phyloP scores from a whole-genome alignment of 225 moss, liverwort and hornwort genomes.

The Lunularia cruciata region DNA sequence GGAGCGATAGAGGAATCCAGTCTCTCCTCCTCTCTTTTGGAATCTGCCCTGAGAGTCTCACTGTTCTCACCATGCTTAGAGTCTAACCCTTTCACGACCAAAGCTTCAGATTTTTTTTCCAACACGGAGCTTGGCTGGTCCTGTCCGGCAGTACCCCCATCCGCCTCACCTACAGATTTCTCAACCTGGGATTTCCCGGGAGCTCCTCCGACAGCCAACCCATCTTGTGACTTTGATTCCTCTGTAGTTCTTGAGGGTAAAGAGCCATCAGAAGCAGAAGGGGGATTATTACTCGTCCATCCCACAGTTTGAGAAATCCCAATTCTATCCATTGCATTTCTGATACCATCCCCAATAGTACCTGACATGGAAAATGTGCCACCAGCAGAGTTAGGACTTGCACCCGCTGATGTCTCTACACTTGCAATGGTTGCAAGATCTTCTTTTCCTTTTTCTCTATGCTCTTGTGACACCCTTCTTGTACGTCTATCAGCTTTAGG shows the following conservation, averaged over 20 bases:
- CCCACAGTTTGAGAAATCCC: slow-evolving; percentile 39
- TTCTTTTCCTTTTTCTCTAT: slow-evolving; percentile 24
- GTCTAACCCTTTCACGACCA: slow-evolving; percentile 28
- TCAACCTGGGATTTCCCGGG: slow-evolving; percentile 5
- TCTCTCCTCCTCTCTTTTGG: slow-evolving; percentile 47
- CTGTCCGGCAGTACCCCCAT: slow-evolving; percentile 16
- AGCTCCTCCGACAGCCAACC: slow-evolving; percentile 11
- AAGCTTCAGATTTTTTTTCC: slow-evolving; percentile 27
- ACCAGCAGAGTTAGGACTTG: slow-evolving; percentile 26
- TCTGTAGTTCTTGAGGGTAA: slow-evolving; percentile 22
- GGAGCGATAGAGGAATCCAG: slow-evolving; percentile 58
- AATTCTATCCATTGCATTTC: slow-evolving; percentile 53
- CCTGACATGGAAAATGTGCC: slow-evolving; percentile 30
- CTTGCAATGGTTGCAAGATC: slow-evolving; percentile 17
- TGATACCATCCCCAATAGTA: slow-evolving; percentile 42
- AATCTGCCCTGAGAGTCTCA: slow-evolving; percentile 45
- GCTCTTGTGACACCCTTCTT: slow-evolving; percentile 22
- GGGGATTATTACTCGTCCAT: slow-evolving; percentile 28
- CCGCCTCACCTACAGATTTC: slow-evolving; percentile 18
- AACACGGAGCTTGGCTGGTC: slow-evolving; percentile 10
- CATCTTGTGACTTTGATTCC: slow-evolving; percentile 27
- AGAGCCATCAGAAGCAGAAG: slow-evolving; percentile 28
- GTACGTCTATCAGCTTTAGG: slow-evolving; percentile 24
- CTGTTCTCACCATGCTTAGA: slow-evolving; percentile 28
- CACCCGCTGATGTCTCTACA: slow-evolving; percentile 25